These are phyloP conservation scores for Bruguiera sexangula DNA, from an alignment of 345 rosid species.

Conservation along the genomic window DNA sequence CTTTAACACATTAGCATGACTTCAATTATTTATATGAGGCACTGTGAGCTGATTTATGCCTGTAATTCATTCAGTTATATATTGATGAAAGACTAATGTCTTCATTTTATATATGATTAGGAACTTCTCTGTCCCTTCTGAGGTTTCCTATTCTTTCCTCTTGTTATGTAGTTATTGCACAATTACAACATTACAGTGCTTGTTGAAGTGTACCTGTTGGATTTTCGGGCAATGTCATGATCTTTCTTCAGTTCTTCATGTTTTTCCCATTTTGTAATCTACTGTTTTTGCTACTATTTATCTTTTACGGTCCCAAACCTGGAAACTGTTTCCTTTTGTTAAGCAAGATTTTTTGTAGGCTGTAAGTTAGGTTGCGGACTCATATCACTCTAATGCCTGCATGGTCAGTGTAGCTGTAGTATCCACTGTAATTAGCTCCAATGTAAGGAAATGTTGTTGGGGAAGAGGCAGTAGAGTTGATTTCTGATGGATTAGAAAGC, in stretches of 20 bases:
- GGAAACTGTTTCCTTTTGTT: neutral
- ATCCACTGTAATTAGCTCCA: slow-evolving; percentile 38
- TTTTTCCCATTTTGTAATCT: neutral
- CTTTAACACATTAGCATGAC: neutral
- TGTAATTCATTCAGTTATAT: neutral
- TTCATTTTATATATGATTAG: too few relatives aligned
- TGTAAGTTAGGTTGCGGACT: neutral
- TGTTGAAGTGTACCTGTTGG: slow-evolving; percentile 67
- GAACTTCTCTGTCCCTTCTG: neutral
- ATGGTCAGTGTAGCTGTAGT: slow-evolving; percentile 41
- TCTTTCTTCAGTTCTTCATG: neutral
- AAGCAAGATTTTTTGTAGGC: too few relatives aligned
- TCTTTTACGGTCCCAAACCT: neutral
- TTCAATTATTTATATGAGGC: neutral
- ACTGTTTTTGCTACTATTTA: neutral
- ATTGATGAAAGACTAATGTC: neutral
- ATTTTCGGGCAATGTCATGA: neutral
- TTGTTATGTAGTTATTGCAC: slow-evolving; percentile 49
- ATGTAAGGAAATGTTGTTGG: slow-evolving; percentile 39
- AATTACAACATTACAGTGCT: slow-evolving; percentile 82
- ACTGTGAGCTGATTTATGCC: neutral
- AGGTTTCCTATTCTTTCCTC: slow-evolving; percentile 3
- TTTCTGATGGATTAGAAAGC: slow-evolving; percentile 77
- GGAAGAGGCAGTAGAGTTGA: slow-evolving; percentile 55
- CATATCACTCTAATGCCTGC: neutral